Base-by-base conservation (phyloP, 1,284 basidiomycete genomes). In the Ganoderma multipileum region DNA sequence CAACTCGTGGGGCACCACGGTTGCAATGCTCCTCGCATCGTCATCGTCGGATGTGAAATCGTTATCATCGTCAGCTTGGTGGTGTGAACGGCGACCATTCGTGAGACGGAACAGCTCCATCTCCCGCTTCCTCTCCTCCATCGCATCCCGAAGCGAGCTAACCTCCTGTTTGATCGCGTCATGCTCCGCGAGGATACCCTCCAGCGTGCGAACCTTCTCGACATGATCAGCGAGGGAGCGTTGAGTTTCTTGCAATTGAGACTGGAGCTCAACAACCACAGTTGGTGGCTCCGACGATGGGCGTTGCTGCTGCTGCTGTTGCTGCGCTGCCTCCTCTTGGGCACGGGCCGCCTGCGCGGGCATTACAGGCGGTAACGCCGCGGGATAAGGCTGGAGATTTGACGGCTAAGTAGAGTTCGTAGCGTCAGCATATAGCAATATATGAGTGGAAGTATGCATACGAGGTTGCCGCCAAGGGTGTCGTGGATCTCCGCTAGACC, bases 401-500 rank as follows among this genome's bases (percentile, higher is more conserved):
- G 84, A 77, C 59, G 90, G 88, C 90, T 92, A 74, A 52, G 73
- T 23, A 39, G 33, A 44, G 50, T 38, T 36, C 47, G 30, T 61
- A 60, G 65, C 58, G 30, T 63, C 36, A 58, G 36, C 57, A 59
- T 26, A 18, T 12, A 5, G 30, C 38, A 47, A 26, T 61, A 54
- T 28, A 42, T 60, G 36, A 44, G 41, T 30, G 55, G 20, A n/a
- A 41, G 47, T 42, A 38, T 20, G 86, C 92, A 71, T 71, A 95
- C 95, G 76, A 92, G 74, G 57, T 90, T 88, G 5, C 97, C 97
- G 41, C 94, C 94, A 2, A 99, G 85, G 0, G 95, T 96, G 74
- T 98, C 96, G 71, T 96, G 93, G 59, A 99, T 95, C 44, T 98
- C 96, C 59, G 85, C 90, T 88, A 99, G 95, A 1, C 93, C 87